phyloP scores from a whole-genome alignment of 2,329 filamentous ascomycete genomes.

The Cytospora mali region DNA sequence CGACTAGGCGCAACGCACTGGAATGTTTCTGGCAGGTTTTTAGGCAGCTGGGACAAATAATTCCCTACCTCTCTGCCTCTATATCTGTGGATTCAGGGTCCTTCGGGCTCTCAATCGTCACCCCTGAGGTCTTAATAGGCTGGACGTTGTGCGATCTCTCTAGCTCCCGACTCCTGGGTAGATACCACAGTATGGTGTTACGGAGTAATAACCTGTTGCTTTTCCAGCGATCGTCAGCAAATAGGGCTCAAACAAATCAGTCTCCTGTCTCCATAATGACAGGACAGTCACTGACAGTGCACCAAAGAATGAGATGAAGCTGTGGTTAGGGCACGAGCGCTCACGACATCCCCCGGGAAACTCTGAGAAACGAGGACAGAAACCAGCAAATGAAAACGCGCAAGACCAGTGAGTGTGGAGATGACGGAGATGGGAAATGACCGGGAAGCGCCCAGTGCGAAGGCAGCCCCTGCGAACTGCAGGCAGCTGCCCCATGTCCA shows the following conservation, averaged over 20 bases:
- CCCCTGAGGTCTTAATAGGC: conserved; percentile 10
- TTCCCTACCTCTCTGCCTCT: conserved; percentile 29
- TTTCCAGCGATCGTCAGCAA: conserved; percentile 23
- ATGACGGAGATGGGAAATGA: conserved; percentile 28
- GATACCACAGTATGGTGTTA: conserved; percentile 11
- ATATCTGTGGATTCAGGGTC: conserved; percentile 20
- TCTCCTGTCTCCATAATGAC: conserved; percentile 11
- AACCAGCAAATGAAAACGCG: conserved; percentile 22
- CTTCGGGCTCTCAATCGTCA: conserved; percentile 22
- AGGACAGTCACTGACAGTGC: conserved; percentile 24
- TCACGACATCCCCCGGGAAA: conserved; percentile 22
- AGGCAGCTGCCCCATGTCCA: conserved; percentile 23
- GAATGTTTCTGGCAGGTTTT: conserved; percentile 28
- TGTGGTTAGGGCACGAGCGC: conserved; percentile 20
- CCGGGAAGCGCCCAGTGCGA: conserved; percentile 35
- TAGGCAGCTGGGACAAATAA: conserved; percentile 23
- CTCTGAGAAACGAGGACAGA: conserved; percentile 20
- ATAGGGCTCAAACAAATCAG: conserved; percentile 22
- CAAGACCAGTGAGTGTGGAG: conserved; percentile 21
- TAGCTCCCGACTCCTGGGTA: conserved; percentile 23
- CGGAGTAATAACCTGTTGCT: conserved; percentile 5
- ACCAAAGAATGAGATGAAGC: conserved; percentile 10
- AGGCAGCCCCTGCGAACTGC: conserved; percentile 23
- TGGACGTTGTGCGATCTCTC: conserved; percentile 20
- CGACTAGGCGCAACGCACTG: conserved; percentile 25